Evolutionary conservation across 2,329 filamentous ascomycete genomes (phyloP).

Genomic region (Microcyclosporella mali): DNA sequence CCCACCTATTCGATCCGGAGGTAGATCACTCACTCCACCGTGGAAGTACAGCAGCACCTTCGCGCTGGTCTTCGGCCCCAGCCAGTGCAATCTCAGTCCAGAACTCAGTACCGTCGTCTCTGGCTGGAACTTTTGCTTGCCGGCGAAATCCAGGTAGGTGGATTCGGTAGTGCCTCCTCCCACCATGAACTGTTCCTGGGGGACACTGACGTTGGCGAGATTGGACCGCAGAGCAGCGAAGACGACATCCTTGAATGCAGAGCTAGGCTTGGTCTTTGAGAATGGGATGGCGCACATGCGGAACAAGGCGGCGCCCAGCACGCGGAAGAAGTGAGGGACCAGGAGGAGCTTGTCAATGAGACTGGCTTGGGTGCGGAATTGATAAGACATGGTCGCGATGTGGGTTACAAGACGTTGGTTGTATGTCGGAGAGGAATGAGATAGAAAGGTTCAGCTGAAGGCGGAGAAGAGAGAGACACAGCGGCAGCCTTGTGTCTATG

Average conservation of each 20-base stretch:
- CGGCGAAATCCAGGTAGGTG: slow-evolving; percentile 33
- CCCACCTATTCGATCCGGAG: neutral
- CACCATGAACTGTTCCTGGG: slow-evolving; percentile 35
- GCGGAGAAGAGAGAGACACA: too few species aligned
- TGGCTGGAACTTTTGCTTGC: slow-evolving; percentile 33
- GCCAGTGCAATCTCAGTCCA: slow-evolving; percentile 43
- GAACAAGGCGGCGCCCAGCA: slow-evolving; percentile 28
- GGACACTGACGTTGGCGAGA: slow-evolving; percentile 19
- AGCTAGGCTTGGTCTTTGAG: slow-evolving; percentile 26
- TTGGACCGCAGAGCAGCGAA: slow-evolving; percentile 23
- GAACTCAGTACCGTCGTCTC: slow-evolving; percentile 38
- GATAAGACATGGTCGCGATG: too few species aligned
- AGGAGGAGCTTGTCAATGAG: slow-evolving; percentile 15
- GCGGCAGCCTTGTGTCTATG: too few species aligned
- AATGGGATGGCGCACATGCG: slow-evolving; percentile 28
- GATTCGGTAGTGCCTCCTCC: slow-evolving; percentile 24
- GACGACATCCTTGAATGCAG: slow-evolving; percentile 23
- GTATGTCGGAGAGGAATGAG: too few species aligned
- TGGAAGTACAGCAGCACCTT: slow-evolving; percentile 45
- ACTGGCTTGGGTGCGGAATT: slow-evolving; percentile 3
- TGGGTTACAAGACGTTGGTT: too few species aligned
- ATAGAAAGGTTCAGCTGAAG: too few species aligned
- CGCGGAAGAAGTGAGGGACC: slow-evolving; percentile 17
- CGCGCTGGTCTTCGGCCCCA: slow-evolving; percentile 36
- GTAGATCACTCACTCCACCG: slow-evolving; percentile 35